phyloP scores from a whole-genome alignment of 2,329 filamentous ascomycete genomes.

The Fusarium clavum region DNA sequence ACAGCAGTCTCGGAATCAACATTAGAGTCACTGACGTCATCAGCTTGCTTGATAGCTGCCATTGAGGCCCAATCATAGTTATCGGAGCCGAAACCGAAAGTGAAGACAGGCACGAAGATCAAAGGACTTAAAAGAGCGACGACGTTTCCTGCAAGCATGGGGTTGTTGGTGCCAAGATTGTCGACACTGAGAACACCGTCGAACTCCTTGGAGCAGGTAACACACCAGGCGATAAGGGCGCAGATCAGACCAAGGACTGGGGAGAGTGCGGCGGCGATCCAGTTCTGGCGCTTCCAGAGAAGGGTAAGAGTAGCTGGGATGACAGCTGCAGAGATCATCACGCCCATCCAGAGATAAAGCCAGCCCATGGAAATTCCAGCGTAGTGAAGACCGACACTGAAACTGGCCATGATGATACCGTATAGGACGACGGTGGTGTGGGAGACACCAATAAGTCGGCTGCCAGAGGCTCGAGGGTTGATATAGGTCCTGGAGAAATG shows the following conservation, averaged over 20 bases:
- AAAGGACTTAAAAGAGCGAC: slow-evolving; percentile 82
- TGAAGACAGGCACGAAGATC: slow-evolving; percentile 81
- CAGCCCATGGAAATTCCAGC: slow-evolving; percentile 88
- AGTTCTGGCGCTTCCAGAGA: slow-evolving; percentile 83
- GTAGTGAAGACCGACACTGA: slow-evolving; percentile 80
- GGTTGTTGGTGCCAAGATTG: slow-evolving; percentile 83
- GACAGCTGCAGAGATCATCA: slow-evolving; percentile 87
- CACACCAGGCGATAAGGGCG: slow-evolving; percentile 79
- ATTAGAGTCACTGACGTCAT: slow-evolving; percentile 77
- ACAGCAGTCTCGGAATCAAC: slow-evolving; percentile 49
- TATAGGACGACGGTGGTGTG: slow-evolving; percentile 77
- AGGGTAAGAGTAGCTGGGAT: slow-evolving; percentile 84
- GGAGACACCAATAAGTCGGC: slow-evolving; percentile 83
- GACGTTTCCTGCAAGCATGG: slow-evolving; percentile 90
- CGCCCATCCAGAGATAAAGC: slow-evolving; percentile 90
- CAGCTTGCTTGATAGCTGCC: slow-evolving; percentile 80
- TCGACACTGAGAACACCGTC: slow-evolving; percentile 76
- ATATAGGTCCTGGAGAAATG: slow-evolving; percentile 54
- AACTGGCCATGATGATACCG: slow-evolving; percentile 79
- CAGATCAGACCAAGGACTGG: slow-evolving; percentile 75
- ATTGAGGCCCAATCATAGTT: slow-evolving; percentile 91
- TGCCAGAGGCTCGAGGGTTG: slow-evolving; percentile 80
- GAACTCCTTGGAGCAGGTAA: slow-evolving; percentile 73
- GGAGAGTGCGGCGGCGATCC: slow-evolving; percentile 74
- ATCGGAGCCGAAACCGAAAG: slow-evolving; percentile 67